Evolutionary conservation across 2,329 filamentous ascomycete species (phyloP).

Genomic region (Cordyceps cateniannulata): DNA sequence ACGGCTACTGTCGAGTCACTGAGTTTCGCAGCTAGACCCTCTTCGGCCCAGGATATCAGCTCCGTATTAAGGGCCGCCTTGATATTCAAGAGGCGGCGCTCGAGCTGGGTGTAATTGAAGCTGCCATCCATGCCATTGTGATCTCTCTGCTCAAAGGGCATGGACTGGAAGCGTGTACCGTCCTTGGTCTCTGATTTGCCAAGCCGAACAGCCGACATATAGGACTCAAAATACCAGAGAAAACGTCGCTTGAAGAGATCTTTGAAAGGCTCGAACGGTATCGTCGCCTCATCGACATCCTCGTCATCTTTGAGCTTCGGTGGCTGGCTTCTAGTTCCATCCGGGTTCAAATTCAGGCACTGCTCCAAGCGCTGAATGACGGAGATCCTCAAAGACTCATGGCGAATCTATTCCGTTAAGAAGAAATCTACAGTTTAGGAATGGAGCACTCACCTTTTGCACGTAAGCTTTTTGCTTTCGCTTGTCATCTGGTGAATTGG

Average conservation of each 20-base stretch:
- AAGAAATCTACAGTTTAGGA: neutral
- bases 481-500: conserved; percentile 61
- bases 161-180: conserved; percentile 60
- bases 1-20: conserved; percentile 71
- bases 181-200: conserved; percentile 59
- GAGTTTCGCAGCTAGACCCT: conserved; percentile 56
- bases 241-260: conserved; percentile 89
- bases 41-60: conserved; percentile 60
- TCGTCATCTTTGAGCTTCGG: conserved; percentile 30
- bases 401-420: conserved; percentile 60
- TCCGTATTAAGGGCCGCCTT: conserved; percentile 67
- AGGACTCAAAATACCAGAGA: conserved; percentile 92
- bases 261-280: conserved; percentile 77
- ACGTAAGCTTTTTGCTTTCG: conserved; percentile 69
- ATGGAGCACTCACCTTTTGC: conserved; percentile 57
- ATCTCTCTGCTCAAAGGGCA: conserved; percentile 72
- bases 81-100: conserved; percentile 61
- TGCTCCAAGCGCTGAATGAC: conserved; percentile 81
- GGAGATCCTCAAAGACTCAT: conserved; percentile 81
- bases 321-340: conserved; percentile 34
- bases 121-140: conserved; percentile 80
- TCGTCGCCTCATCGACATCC: conserved; percentile 38
- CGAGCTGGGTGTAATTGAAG: conserved; percentile 74
- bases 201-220: conserved; percentile 63
- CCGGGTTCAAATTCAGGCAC: conserved; percentile 59